These are phyloP conservation scores for Fusarium keratoplasticum DNA, from an alignment of 2,329 filamentous ascomycete genomes.

Conservation along the genomic window DNA sequence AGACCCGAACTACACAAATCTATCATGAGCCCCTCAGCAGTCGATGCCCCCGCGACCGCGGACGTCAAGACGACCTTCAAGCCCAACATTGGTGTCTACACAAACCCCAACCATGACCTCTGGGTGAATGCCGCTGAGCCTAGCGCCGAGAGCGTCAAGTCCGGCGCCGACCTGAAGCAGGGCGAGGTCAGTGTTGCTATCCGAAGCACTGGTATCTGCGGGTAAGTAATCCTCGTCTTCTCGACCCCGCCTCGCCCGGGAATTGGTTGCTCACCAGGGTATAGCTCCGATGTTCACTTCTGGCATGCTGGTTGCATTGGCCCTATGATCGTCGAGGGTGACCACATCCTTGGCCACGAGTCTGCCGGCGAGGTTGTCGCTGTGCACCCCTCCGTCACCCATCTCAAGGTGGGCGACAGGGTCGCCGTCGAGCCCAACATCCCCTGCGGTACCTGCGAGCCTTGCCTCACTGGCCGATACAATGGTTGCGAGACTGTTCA, in stretches of 20 bases:
- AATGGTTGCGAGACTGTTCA: constrained; percentile 90
- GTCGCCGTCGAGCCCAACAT: constrained; percentile 95
- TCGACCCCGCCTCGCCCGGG: constrained; percentile 7
- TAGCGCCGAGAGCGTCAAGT: constrained; percentile 77
- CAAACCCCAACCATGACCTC: constrained; percentile 90
- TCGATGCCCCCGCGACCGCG: constrained; percentile 42
- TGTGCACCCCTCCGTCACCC: constrained; percentile 81
- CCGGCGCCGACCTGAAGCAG: constrained; percentile 74
- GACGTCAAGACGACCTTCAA: constrained; percentile 60
- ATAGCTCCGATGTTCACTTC: constrained; percentile 93
- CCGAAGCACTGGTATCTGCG: constrained; percentile 96
- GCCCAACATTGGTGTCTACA: constrained; percentile 95
- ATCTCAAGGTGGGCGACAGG: constrained; percentile 85
- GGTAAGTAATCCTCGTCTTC: constrained; percentile 61
- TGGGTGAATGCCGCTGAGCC: constrained; percentile 88
- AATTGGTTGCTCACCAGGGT: constrained; percentile 24
- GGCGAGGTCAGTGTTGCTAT: constrained; percentile 91
- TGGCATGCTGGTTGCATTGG: constrained; percentile 97
- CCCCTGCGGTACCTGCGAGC: constrained; percentile 90
- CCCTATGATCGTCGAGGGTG: constrained; percentile 89
- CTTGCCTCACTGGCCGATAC: constrained; percentile 91
- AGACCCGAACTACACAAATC: not conserved
- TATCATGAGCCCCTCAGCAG: constrained; percentile 52
- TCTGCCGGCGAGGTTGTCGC: constrained; percentile 87
- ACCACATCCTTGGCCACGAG: constrained; percentile 95